Base-by-base conservation (phyloP, 352 stramenopile genomes). In the Albugo candida region DNA sequence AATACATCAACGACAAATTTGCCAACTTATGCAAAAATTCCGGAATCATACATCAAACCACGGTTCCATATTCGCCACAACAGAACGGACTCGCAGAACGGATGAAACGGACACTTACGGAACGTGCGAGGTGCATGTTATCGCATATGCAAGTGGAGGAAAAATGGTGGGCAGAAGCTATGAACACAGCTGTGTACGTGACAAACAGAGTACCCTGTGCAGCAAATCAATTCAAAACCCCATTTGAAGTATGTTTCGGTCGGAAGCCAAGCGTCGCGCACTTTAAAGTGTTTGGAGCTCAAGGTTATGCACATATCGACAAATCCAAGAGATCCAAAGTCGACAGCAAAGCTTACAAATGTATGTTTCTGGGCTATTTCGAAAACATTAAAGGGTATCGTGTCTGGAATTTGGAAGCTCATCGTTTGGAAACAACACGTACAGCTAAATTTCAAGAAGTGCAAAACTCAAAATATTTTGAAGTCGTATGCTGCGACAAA, bases 61-160 rank as follows among this genome's bases (percentile, higher is more conserved):
- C 45, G 5, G 54, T 56, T 37, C 49, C 54, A 21, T 56, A 60
- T 38, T 56, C 19, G 10, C 49, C 54, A 40, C 48, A 60, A 47
- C 48, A 55, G 14, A 60, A 60, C 45, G 48, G 49, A 19, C 16
- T 55, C 16, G 46, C 56, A 17, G 56, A 59, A 41, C 18, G 52
- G 11, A 57, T 55, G 57, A 64, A 56, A 40, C 1, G 45, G 12
- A 60, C 18, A 14, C 20, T 60, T 13, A 35, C 54, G 5, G 45
- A 56, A 38, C 55, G 49, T 44, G 48, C 47, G 5, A 13, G 41
- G 1, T 52, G 41, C 11, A 58, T 62, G 47, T 27, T 62, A 16
- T 45, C 47, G 35, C 36, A 55, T 16, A 35, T 47, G 19, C 19
- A 41, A 35, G 36, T 55, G 12, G 41, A 47, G 1, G 53, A 12